Percentiles rank a stretch among this genome's conserved stretches.
phyloP scores from a whole-genome alignment of 2,329 filamentous ascomycete species.

The Nemania sp. region DNA sequence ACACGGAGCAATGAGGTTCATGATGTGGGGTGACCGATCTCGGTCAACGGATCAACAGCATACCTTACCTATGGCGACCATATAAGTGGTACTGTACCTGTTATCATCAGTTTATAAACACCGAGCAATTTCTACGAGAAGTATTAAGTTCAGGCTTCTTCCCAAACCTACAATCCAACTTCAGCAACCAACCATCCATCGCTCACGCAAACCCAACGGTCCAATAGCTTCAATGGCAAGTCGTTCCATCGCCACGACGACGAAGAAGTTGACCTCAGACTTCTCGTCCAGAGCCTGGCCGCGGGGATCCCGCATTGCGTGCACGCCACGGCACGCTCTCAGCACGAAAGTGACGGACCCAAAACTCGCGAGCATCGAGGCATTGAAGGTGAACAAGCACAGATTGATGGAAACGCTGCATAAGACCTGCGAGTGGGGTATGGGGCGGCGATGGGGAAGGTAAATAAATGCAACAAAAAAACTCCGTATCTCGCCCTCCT shows the following conservation, averaged over 20 bases:
- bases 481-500: neutral
- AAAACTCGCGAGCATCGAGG: constrained; percentile 17
- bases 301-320: neutral
- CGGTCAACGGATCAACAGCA: neutral
- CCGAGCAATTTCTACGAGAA: too few species aligned
- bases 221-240: neutral
- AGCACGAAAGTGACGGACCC: constrained; percentile 3
- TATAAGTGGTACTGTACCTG: too few species aligned
- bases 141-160: too few species aligned
- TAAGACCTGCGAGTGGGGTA: constrained; percentile 68
- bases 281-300: constrained; percentile 5
- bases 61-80: neutral
- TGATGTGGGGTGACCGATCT: constrained; percentile 12
- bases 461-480: constrained; percentile 44
- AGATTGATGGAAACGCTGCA: constrained; percentile 68
- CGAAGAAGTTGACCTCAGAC: constrained; percentile 5
- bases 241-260: neutral
- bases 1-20: neutral
- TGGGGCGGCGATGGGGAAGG: constrained; percentile 69
- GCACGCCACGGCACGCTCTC: constrained; percentile 15
- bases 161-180: neutral
- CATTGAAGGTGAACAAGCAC: constrained; percentile 59
- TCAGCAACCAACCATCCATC: neutral
- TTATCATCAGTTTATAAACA: too few species aligned
- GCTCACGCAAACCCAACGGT: neutral